Conservation (phyloP, 1,284 basidiomycete genomes). For the Trichosporon inkin region DNA sequence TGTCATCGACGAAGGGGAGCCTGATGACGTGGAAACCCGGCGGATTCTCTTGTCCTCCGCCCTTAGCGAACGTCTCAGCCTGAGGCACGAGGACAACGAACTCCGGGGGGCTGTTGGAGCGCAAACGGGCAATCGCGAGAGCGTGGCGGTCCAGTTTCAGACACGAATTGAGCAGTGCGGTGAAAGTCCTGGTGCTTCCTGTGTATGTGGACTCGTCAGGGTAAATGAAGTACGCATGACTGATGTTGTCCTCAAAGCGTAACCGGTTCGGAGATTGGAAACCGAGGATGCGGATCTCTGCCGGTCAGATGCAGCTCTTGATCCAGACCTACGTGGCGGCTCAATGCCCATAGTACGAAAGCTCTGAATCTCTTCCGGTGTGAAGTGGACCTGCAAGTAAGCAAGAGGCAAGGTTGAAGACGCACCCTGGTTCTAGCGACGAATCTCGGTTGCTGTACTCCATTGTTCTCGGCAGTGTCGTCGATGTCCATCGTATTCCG, state of each 20-base stretch:
- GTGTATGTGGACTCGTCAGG: constrained; percentile 79
- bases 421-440: constrained; percentile 49
- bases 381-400: constrained; percentile 67
- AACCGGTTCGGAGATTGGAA: constrained; percentile 76
- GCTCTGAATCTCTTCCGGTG: constrained; percentile 71
- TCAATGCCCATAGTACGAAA: constrained; percentile 70
- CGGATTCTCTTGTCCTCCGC: constrained; percentile 70
- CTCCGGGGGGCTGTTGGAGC: constrained; percentile 68
- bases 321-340: constrained; percentile 60
- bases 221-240: constrained; percentile 86
- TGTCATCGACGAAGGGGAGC: constrained; percentile 89
- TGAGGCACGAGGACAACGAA: constrained; percentile 87
- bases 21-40: constrained; percentile 89
- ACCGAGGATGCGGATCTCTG: constrained; percentile 76
- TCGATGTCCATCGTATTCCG: constrained; percentile 3
- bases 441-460: constrained; percentile 19
- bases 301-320: neutral
- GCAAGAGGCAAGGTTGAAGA: neutral
- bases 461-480: neutral
- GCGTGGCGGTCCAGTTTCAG: constrained; percentile 76
- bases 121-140: constrained; percentile 65
- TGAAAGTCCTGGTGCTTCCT: constrained; percentile 87
- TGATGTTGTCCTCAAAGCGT: constrained; percentile 80
- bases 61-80: constrained; percentile 68
- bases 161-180: constrained; percentile 79